A percentile compares a stretch with the other conserved stretches of the same genome.
phyloP scores from a whole-genome alignment of 2,329 filamentous ascomycete species.

The Coniella lustricola region DNA sequence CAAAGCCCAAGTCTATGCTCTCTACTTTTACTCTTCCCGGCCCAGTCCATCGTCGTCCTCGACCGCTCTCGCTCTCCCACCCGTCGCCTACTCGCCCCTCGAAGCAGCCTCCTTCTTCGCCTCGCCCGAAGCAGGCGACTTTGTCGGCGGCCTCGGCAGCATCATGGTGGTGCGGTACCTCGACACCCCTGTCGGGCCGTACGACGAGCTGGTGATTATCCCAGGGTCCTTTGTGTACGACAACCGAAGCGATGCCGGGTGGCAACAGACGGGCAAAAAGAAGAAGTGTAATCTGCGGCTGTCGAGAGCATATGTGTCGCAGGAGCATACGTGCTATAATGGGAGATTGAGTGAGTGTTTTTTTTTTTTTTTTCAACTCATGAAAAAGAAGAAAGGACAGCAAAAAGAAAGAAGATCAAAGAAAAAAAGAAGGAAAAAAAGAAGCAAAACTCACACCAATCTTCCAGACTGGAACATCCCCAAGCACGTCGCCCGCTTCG shows the following conservation, averaged over 20 bases:
- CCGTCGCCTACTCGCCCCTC: conserved; percentile 38
- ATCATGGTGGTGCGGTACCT: conserved; percentile 45
- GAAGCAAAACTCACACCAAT: neutral
- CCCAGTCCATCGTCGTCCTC: conserved; percentile 17
- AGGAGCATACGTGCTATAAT: conserved; percentile 45
- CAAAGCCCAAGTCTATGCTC: conserved; percentile 37
- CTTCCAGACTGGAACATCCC: conserved; percentile 46
- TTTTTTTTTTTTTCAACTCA: no score
- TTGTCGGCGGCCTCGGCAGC: conserved; percentile 39
- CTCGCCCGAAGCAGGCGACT: conserved; percentile 26
- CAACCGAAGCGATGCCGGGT: conserved; percentile 44
- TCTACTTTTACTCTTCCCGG: conserved; percentile 32
- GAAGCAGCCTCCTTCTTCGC: conserved; percentile 36
- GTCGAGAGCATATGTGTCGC: conserved; percentile 49
- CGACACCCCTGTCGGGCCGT: conserved; percentile 44
- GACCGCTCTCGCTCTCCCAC: conserved; percentile 20
- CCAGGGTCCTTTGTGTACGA: conserved; percentile 45
- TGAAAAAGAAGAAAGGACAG: neutral
- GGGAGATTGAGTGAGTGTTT: conserved; percentile 38
- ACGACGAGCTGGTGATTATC: conserved; percentile 44
- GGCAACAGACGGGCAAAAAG: conserved; percentile 44
- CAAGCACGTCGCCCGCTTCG: conserved; percentile 47
- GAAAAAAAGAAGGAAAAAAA: neutral
- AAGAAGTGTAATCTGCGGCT: conserved; percentile 33
- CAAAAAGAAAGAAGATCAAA: neutral